These are phyloP conservation scores for Nemania abortiva DNA, from an alignment of 2,329 filamentous ascomycete genomes.

Conservation along the genomic window DNA sequence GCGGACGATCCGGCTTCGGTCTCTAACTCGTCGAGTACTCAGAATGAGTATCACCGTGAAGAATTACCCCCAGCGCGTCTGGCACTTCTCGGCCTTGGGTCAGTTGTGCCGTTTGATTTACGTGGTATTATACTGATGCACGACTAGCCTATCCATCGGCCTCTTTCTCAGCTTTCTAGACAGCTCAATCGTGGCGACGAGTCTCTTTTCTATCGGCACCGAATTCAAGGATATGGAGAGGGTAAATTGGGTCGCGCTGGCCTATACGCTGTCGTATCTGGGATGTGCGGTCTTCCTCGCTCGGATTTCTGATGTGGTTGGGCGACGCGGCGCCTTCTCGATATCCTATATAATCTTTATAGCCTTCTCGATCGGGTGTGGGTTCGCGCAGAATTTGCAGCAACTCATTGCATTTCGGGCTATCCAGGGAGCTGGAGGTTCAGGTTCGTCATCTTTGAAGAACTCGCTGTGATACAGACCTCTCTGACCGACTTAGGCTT, in stretches of 20 bases:
- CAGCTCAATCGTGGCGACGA: constrained; percentile 70
- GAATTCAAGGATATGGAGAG: constrained; percentile 61
- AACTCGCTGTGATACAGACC: background rate
- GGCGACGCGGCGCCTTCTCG: constrained; percentile 64
- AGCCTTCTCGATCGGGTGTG: constrained; percentile 68
- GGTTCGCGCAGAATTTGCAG: constrained; percentile 57
- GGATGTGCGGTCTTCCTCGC: constrained; percentile 68
- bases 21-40: constrained; percentile 23
- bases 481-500: constrained; percentile 53
- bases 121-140: constrained; percentile 28
- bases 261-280: constrained; percentile 68
- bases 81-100: constrained; percentile 44
- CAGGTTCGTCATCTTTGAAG: constrained; percentile 53
- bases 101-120: constrained; percentile 18
- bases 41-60: constrained; percentile 21
- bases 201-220: constrained; percentile 65
- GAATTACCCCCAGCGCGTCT: constrained; percentile 43
- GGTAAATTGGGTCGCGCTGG: constrained; percentile 67
- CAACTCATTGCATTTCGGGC: constrained; percentile 64
- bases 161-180: constrained; percentile 71
- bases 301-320: constrained; percentile 66
- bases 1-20: constrained; percentile 7
- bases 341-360: constrained; percentile 66
- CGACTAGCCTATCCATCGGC: constrained; percentile 60
- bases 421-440: constrained; percentile 65